Conservation (phyloP, 176 grass and related monocot species). For the Coix lacrymajobi region DNA sequence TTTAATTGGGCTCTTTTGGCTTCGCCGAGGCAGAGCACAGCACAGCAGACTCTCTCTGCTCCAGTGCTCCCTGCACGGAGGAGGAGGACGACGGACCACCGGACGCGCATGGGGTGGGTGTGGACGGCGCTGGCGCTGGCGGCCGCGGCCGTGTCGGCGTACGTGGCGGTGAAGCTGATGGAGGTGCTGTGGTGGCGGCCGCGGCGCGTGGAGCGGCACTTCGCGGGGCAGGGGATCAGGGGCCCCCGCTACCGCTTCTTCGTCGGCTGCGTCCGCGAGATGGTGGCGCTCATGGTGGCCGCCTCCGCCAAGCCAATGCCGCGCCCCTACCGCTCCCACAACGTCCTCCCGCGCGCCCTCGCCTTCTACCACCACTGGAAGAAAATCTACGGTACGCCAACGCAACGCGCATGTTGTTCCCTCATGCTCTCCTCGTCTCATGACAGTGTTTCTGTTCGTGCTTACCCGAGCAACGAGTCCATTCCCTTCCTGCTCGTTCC, state of each 20-base stretch:
- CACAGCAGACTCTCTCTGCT: neutral
- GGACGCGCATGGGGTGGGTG: slow-evolving; percentile 17
- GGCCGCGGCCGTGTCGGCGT: slow-evolving; percentile 7
- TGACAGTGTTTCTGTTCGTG: neutral
- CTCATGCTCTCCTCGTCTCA: neutral
- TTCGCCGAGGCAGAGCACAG: neutral
- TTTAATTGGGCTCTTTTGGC: neutral
- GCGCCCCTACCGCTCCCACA: slow-evolving; percentile 70
- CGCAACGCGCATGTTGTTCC: neutral
- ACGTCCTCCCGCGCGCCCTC: slow-evolving; percentile 87
- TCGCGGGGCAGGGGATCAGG: slow-evolving; percentile 77
- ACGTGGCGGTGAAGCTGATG: slow-evolving; percentile 47
- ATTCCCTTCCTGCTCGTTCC: neutral
- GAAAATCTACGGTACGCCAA: slow-evolving; percentile 82
- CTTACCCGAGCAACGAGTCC: neutral
- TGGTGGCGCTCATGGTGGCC: slow-evolving; percentile 84
- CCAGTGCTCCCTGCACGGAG: neutral
- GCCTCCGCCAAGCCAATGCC: slow-evolving; percentile 85
- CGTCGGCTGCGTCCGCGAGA: slow-evolving; percentile 84
- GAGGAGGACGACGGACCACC: neutral
- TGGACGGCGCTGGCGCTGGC: slow-evolving; percentile 23
- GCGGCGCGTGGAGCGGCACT: slow-evolving; percentile 76
- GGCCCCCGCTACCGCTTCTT: slow-evolving; percentile 92
- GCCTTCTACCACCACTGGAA: slow-evolving; percentile 98
- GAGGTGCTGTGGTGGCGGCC: slow-evolving; percentile 97